Conservation (phyloP, 345 rosid species). For the Salix caprea region DNA sequence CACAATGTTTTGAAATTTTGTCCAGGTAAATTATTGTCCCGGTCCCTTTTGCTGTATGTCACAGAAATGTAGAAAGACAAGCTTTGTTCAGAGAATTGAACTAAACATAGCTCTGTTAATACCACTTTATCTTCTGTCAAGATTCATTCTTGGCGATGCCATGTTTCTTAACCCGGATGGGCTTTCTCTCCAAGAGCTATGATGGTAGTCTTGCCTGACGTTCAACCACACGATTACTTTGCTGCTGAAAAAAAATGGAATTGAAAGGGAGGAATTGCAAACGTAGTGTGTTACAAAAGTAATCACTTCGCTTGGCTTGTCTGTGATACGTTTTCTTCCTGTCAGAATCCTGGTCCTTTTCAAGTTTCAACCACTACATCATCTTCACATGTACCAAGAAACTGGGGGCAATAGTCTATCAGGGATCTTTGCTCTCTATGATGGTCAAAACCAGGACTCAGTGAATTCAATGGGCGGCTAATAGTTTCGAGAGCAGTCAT, state of each 20-base stretch:
- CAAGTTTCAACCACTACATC: not conserved
- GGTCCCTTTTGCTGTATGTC: conserved; percentile 19
- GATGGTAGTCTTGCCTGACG: no score
- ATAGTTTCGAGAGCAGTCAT: not conserved
- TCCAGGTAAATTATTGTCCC: conserved; percentile 19
- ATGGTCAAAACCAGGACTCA: not conserved
- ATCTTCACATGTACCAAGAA: not conserved
- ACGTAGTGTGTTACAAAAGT: no score
- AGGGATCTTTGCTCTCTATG: not conserved
- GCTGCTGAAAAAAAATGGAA: no score
- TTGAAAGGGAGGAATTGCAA: no score
- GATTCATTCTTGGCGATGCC: not conserved
- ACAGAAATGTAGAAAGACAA: conserved; percentile 13
- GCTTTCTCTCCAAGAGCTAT: no score
- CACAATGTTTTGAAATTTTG: conserved; percentile 10
- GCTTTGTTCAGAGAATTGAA: conserved; percentile 13
- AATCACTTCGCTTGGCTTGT: not conserved
- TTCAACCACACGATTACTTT: no score
- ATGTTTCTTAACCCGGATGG: no score
- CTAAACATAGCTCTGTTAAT: conserved; percentile 9
- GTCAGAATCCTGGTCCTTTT: not conserved
- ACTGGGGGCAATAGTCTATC: not conserved
- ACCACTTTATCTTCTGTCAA: not conserved
- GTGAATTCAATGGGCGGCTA: not conserved
- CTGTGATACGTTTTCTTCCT: not conserved